These are phyloP conservation scores for Cnidoscolus chayamansa DNA, from an alignment of 441 rosid genomes.

Conservation along the genomic window DNA sequence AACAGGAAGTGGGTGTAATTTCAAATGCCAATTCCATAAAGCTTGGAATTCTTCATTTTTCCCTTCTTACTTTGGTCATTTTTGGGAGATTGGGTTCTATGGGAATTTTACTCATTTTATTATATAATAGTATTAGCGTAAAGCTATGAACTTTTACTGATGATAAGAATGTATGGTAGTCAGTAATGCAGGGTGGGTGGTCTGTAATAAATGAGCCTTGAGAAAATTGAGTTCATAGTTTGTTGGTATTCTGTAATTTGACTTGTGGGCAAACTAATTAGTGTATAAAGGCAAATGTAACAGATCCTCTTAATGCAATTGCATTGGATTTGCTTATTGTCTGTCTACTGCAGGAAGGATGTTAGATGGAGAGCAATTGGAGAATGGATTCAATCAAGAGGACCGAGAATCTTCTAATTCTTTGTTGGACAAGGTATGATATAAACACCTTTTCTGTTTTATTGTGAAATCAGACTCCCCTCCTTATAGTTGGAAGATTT, in stretches of 20 bases:
- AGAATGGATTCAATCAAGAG: constrained; percentile 31
- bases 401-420: constrained; percentile 24
- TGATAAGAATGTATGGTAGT: too few species aligned
- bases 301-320: background rate
- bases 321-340: constrained; percentile 15
- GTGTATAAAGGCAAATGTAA: background rate
- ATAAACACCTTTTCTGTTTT: background rate
- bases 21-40: background rate
- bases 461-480: background rate
- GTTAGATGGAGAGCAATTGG: constrained; percentile 28
- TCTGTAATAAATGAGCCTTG: background rate
- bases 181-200: background rate
- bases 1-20: background rate
- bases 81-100: background rate
- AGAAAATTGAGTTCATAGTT: background rate
- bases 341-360: constrained; percentile 33
- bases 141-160: background rate
- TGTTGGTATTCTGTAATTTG: background rate
- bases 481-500: background rate
- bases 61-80: background rate
- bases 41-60: background rate
- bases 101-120: background rate
- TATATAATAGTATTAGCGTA: background rate
- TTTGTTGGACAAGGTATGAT: constrained; percentile 35
- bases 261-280: background rate